Conservation (phyloP, 768 basidiomycete species). For the Tulasnella sp. region DNA sequence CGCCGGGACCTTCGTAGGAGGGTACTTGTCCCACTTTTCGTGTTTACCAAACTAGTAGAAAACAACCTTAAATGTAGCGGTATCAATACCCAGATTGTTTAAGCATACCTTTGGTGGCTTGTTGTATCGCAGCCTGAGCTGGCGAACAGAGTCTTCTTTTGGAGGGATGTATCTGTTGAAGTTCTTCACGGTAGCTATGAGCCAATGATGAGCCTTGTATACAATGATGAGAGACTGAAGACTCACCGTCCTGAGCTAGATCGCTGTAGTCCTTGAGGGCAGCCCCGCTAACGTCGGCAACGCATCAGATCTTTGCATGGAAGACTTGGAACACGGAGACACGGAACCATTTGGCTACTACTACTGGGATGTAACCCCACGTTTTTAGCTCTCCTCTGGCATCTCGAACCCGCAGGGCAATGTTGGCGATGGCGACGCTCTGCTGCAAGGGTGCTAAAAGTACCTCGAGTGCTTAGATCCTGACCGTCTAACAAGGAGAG, state of each 20-base stretch:
- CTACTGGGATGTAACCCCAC: conserved; percentile 1
- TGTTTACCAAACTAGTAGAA: not conserved
- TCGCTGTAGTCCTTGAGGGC: conserved; percentile 12
- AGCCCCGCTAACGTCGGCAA: not conserved
- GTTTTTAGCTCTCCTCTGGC: conserved; percentile 16
- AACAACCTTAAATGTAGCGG: not conserved
- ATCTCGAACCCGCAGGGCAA: not conserved
- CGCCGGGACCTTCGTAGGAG: not conserved
- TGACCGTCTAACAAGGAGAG: not conserved
- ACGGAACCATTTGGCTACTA: conserved; percentile 16
- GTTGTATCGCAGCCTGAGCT: not conserved
- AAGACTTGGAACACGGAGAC: not conserved
- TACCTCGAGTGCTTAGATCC: not conserved
- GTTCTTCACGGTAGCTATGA: not conserved
- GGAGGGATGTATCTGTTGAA: not conserved
- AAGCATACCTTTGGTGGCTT: not conserved
- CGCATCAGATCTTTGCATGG: not conserved
- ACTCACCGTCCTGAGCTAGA: not conserved
- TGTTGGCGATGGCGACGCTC: conserved; percentile 22
- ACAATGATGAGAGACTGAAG: not conserved
- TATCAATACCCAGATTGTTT: not conserved
- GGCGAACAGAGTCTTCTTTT: not conserved
- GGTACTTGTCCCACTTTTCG: conserved; percentile 2
- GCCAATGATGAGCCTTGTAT: not conserved
- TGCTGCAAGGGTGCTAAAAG: not conserved